Evolutionary conservation across 257 asterid species (phyloP).

Genomic region (Solanum neorickii): DNA sequence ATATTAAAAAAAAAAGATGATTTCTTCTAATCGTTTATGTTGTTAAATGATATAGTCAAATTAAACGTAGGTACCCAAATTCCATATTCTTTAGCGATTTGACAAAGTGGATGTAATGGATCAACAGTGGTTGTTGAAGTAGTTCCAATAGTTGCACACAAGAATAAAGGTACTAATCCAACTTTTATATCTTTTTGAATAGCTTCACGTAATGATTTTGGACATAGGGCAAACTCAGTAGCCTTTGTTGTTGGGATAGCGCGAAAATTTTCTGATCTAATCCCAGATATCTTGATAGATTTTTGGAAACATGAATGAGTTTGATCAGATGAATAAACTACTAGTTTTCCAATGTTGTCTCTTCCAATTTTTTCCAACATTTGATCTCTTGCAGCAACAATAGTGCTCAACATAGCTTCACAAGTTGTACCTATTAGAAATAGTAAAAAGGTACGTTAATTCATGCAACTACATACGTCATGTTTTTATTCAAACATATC

Average conservation of each 20-base stretch:
- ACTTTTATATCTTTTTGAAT: constrained; percentile 29
- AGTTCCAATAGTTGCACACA: constrained; percentile 62
- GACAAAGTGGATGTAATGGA: constrained; percentile 32
- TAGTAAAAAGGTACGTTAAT: neutral
- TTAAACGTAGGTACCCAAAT: constrained; percentile 24
- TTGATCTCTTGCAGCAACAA: constrained; percentile 51
- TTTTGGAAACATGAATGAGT: constrained; percentile 62
- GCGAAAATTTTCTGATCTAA: constrained; percentile 31
- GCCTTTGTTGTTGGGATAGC: constrained; percentile 28
- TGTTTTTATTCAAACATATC: neutral
- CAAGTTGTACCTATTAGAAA: neutral
- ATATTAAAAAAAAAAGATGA: too few species aligned
- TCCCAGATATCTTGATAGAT: constrained; percentile 54
- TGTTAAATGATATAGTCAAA: too few species aligned
- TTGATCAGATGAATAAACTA: constrained; percentile 60
- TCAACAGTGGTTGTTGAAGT: constrained; percentile 64
- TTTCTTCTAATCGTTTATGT: too few species aligned
- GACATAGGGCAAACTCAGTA: constrained; percentile 25
- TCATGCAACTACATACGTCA: too few species aligned
- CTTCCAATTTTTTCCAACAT: constrained; percentile 37
- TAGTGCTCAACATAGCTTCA: constrained; percentile 28
- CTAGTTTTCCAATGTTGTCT: constrained; percentile 34
- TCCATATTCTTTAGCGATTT: constrained; percentile 33
- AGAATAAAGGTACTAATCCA: constrained; percentile 45
- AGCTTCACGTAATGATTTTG: constrained; percentile 14